These are phyloP conservation scores for Lentinula guzmanii DNA, from an alignment of 768 basidiomycete genomes.

Conservation along the genomic window DNA sequence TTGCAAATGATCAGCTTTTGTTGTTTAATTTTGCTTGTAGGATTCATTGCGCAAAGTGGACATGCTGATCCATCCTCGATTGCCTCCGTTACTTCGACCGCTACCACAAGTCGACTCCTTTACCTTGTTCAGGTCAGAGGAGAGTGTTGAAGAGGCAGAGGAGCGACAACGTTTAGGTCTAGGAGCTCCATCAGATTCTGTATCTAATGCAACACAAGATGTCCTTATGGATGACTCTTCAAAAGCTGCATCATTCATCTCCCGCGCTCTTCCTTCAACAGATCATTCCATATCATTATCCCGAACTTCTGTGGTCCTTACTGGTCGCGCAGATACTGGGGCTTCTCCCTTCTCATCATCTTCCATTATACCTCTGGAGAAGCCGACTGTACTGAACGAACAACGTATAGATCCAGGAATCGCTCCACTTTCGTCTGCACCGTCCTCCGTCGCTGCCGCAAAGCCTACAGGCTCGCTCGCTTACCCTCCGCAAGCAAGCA, in stretches of 20 bases:
- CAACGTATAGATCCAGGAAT: neutral
- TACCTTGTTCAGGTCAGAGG: constrained; percentile 57
- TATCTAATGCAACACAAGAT: constrained; percentile 4
- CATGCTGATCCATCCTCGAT: constrained; percentile 69
- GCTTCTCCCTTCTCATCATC: neutral
- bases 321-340: neutral
- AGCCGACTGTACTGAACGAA: neutral
- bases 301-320: neutral
- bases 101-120: constrained; percentile 58
- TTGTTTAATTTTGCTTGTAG: neutral
- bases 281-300: neutral
- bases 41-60: constrained; percentile 33
- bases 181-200: constrained; percentile 3
- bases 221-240: constrained; percentile 6
- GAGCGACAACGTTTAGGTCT: constrained; percentile 37
- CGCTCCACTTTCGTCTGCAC: neutral
- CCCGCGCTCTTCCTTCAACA: neutral
- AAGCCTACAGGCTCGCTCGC: neutral
- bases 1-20: neutral
- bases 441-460: neutral
- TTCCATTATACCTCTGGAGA: neutral
- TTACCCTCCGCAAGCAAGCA: neutral
- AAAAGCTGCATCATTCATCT: neutral
- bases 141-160: constrained; percentile 55
- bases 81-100: constrained; percentile 68